Conservation (phyloP, 1,139 yeast genomes). For the Saccharomycopsis crataegensis region DNA sequence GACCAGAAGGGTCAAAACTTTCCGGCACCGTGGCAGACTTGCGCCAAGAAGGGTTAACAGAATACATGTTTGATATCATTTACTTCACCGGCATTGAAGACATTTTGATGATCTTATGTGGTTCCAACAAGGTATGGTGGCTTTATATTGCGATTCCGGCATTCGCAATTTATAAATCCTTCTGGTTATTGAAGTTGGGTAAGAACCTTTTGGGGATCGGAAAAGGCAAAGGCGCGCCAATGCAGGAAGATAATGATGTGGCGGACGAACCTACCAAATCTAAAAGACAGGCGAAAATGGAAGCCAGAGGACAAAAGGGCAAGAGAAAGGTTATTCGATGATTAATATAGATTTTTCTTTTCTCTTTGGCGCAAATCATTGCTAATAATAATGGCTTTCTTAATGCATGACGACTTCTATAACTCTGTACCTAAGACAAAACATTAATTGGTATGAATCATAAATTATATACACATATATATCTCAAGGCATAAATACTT, state of each 20-base stretch:
- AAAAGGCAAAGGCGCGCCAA: neutral
- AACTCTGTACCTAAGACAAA: too few species aligned
- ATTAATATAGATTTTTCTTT: neutral
- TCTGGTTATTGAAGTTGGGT: slow-evolving; percentile 29
- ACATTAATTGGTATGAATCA: too few species aligned
- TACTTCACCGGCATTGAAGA: slow-evolving; percentile 63
- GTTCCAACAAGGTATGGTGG: slow-evolving; percentile 59
- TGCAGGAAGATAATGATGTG: slow-evolving; percentile 4
- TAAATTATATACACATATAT: too few species aligned
- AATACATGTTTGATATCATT: slow-evolving; percentile 68
- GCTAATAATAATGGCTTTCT: neutral
- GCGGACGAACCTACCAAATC: slow-evolving; percentile 29
- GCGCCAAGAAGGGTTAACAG: slow-evolving; percentile 59
- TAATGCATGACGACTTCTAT: neutral
- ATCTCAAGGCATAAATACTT: slow-evolving; percentile 43
- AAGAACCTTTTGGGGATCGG: slow-evolving; percentile 1
- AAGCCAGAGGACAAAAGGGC: slow-evolving; percentile 35
- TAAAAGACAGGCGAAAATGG: slow-evolving; percentile 43
- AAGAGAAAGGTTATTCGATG: slow-evolving; percentile 6
- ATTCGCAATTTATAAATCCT: slow-evolving; percentile 50
- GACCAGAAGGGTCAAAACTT: slow-evolving; percentile 34
- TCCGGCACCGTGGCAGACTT: slow-evolving; percentile 59
- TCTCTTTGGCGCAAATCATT: neutral
- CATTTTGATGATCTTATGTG: slow-evolving; percentile 46
- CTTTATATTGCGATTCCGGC: slow-evolving; percentile 42